Evolutionary conservation across 148 eudicot species (phyloP), one percentile per base, ranked within the genome.

Genomic region (Cornus florida): DNA sequence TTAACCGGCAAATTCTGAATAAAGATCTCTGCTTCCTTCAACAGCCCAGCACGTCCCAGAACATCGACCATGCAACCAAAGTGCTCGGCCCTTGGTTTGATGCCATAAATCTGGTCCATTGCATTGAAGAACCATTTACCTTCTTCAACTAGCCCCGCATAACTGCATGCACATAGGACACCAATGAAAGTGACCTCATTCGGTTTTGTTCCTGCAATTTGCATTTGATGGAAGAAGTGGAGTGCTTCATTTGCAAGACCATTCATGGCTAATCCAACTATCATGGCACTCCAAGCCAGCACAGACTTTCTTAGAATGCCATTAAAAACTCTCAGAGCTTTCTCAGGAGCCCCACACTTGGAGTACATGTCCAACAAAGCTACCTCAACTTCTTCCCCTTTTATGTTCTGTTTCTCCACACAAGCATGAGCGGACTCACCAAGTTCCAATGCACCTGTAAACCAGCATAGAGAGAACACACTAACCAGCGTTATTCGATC

Each of bases 291-390:
- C 75, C 75, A 72, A 72, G 64, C 75, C 56, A 72, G 19, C 39
- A 48, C 64, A 12, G 75, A 72, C n/a, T 72, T 72, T 13, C 10
- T 24, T 17, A 57, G 22, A 13, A 72, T 72, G 10, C 11, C 75
- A 50, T 72, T 3, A 22, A 72, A 72, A 23, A 28, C 33, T 32
- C 38, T 48, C 3, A 50, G 2, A 72, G 75, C 75, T 50, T 72
- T 53, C 39, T 72, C 65, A 16, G 62, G 75, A 23, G 75, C 75
- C 28, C 75, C 75, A 72, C 75, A 72, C 75, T 72, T 72, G 75
- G 38, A 48, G 65, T 72, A 72, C 75, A 72, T 72, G 16, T 72
- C 75, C 75, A 72, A 50, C 4, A 72, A 53, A 72, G 64, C 75
- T 48, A 72, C 33, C 38, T 72, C 75, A 23, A 72, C 75, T 48